A percentile compares a stretch with the other conserved stretches of the same genome.
phyloP scores from a whole-genome alignment of 495 filamentous ascomycete genomes.

The Trichoderma parareesei region DNA sequence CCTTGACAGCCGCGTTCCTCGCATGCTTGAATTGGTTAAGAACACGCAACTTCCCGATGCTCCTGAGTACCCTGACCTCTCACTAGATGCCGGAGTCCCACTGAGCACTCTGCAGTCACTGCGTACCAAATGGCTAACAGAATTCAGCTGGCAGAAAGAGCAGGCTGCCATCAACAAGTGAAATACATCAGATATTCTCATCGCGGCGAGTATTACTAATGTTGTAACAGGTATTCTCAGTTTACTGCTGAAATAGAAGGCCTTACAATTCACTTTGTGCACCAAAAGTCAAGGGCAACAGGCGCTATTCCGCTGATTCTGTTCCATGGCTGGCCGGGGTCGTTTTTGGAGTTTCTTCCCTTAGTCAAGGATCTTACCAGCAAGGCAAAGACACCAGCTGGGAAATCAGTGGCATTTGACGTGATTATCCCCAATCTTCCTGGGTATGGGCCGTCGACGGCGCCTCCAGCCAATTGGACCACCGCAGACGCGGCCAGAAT shows the following conservation, averaged over 20 bases:
- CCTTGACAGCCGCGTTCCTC: background rate
- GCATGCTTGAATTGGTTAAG: background rate
- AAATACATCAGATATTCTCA: background rate
- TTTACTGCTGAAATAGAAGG: constrained; percentile 9
- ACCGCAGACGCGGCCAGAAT: constrained; percentile 12
- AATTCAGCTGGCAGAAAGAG: background rate
- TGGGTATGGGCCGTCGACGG: constrained; percentile 11
- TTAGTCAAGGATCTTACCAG: background rate
- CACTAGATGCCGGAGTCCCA: background rate
- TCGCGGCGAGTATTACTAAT: background rate
- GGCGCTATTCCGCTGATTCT: background rate
- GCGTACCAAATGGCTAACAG: background rate
- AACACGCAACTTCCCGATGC: background rate
- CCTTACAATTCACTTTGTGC: background rate
- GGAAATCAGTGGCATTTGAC: constrained; percentile 4
- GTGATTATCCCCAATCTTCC: constrained; percentile 11
- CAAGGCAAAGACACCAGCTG: background rate
- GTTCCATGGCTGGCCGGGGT: constrained; percentile 9
- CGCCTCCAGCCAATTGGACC: constrained; percentile 15
- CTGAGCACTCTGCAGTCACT: background rate
- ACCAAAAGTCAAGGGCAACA: background rate
- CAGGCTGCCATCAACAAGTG: background rate
- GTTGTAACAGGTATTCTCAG: background rate
- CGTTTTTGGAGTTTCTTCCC: background rate
- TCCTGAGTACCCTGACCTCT: background rate